Percentiles rank a stretch among this genome's conserved stretches.
These are phyloP conservation scores for Pleurotus sapidus DNA, from an alignment of 768 basidiomycete species.

Conservation along the genomic window DNA sequence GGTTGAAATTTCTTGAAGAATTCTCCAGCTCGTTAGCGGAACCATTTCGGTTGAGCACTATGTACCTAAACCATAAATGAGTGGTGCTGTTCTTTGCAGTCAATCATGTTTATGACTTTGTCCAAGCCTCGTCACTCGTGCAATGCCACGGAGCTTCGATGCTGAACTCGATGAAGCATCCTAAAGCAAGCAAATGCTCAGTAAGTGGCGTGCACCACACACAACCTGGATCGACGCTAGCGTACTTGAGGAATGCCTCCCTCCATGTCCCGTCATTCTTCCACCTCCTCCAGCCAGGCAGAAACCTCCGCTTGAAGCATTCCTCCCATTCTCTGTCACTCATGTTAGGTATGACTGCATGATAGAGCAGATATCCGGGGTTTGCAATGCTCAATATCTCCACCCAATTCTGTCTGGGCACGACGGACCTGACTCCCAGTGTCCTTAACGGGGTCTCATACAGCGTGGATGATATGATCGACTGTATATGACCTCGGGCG, in stretches of 20 bases:
- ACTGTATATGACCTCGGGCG: not conserved
- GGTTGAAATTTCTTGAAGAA: slow-evolving; percentile 67
- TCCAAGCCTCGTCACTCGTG: slow-evolving; percentile 81
- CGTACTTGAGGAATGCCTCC: slow-evolving; percentile 63
- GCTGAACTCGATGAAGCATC: slow-evolving; percentile 62
- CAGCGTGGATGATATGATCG: slow-evolving; percentile 10
- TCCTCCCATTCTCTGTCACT: slow-evolving; percentile 71
- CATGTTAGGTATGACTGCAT: slow-evolving; percentile 68
- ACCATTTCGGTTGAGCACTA: slow-evolving; percentile 74
- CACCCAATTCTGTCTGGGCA: slow-evolving; percentile 80
- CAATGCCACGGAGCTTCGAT: slow-evolving; percentile 70
- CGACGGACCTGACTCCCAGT: slow-evolving; percentile 58
- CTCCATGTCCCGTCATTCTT: slow-evolving; percentile 65
- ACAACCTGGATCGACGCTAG: slow-evolving; percentile 11
- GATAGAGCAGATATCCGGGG: slow-evolving; percentile 62
- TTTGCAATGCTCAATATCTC: slow-evolving; percentile 66
- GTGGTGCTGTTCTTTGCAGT: not conserved
- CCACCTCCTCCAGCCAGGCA: slow-evolving; percentile 76
- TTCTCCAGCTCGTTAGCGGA: slow-evolving; percentile 69
- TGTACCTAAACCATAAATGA: slow-evolving; percentile 45
- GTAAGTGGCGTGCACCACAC: not conserved
- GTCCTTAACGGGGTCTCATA: slow-evolving; percentile 55
- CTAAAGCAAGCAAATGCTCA: slow-evolving; percentile 30
- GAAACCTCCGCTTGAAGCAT: slow-evolving; percentile 65
- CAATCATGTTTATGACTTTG: slow-evolving; percentile 48